A percentile compares a stretch with the other conserved stretches of the same genome.
Evolutionary conservation across 108 stramenopile genomes (phyloP).

Genomic region (Skeletonema marinoi): DNA sequence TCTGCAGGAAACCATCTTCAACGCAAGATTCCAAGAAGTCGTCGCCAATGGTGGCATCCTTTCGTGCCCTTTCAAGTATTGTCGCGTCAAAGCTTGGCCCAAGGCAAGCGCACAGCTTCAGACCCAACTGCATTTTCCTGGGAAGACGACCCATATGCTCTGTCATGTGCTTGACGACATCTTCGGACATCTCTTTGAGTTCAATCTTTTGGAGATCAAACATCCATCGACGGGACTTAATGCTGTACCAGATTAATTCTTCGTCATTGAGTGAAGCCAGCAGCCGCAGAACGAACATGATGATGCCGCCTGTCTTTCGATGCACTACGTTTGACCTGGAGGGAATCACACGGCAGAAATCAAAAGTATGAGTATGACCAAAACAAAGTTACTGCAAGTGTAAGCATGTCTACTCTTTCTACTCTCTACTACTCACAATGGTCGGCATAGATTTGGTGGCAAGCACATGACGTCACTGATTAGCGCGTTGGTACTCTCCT

Average conservation of each 20-base stretch:
- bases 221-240: slow-evolving; percentile 53
- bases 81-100: slow-evolving; percentile 49
- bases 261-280: slow-evolving; percentile 55
- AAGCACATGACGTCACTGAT: slow-evolving; percentile 28
- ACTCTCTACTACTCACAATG: background rate
- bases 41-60: slow-evolving; percentile 12
- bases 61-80: slow-evolving; percentile 8
- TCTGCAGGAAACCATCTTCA: background rate
- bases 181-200: slow-evolving; percentile 18
- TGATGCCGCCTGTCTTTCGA: background rate
- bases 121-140: slow-evolving; percentile 38
- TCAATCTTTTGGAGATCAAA: slow-evolving; percentile 53
- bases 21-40: slow-evolving; percentile 34
- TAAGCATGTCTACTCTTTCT: too few relatives aligned
- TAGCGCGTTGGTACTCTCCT: slow-evolving; percentile 21
- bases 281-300: slow-evolving; percentile 24
- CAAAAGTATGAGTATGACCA: background rate
- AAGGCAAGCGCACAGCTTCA: slow-evolving; percentile 57
- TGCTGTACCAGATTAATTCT: slow-evolving; percentile 50
- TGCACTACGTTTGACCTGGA: slow-evolving; percentile 13
- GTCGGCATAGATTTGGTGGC: slow-evolving; percentile 18
- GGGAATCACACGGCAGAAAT: background rate
- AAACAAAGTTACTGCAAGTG: too few relatives aligned
- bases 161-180: slow-evolving; percentile 50
- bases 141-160: slow-evolving; percentile 37